Evolutionary conservation across 192 early-diverging fungal genomes (phyloP).

Genomic region (Piromyces finnis): DNA sequence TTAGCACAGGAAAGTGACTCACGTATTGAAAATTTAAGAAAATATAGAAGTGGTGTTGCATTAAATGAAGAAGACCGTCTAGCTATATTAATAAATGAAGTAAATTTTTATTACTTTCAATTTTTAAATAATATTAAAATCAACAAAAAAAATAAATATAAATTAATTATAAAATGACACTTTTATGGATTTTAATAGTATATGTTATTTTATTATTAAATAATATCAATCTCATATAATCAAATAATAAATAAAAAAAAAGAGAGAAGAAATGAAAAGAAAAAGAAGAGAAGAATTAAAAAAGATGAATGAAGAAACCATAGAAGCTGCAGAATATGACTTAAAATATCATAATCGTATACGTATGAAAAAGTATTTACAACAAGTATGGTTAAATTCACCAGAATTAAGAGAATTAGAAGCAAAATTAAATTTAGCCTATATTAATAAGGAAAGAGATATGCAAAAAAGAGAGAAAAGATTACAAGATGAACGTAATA

Average conservation of each 20-base stretch:
- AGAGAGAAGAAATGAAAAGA: neutral
- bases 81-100: neutral
- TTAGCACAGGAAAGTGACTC: neutral
- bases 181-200: no score
- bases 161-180: no score
- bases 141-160: no score
- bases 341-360: neutral
- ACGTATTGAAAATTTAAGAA: neutral
- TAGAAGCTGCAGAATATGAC: neutral
- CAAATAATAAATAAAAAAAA: neutral
- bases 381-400: slow-evolving; percentile 11
- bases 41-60: neutral
- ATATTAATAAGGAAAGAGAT: slow-evolving; percentile 39
- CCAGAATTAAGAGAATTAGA: slow-evolving; percentile 32
- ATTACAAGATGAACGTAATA: slow-evolving; percentile 10
- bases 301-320: neutral
- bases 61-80: neutral
- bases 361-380: neutral
- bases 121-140: no score
- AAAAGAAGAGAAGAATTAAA: neutral
- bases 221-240: no score
- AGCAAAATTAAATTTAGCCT: slow-evolving; percentile 39
- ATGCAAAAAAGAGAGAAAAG: slow-evolving; percentile 28
- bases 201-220: no score
- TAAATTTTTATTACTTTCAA: no score